Percentiles rank a stretch among this genome's conserved stretches.
Evolutionary conservation across 148 eudicot species (phyloP).

Genomic region (Persicaria tinctoria): DNA sequence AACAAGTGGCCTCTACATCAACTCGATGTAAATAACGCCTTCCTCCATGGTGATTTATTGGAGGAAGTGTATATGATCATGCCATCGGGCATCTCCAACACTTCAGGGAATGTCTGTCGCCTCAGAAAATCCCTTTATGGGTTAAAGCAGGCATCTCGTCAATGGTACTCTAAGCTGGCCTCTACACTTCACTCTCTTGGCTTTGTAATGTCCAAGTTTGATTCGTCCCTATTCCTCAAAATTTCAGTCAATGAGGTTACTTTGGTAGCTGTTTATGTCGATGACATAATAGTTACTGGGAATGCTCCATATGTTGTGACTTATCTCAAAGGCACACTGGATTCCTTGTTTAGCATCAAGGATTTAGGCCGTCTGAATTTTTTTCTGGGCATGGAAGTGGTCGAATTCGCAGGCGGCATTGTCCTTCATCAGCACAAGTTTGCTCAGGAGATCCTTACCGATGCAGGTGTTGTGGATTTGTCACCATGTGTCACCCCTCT

Average conservation of each 20-base stretch:
- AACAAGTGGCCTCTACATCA: not conserved
- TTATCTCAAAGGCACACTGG: not conserved
- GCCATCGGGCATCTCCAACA: not conserved
- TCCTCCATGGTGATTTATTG: not conserved
- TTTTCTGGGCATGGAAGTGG: not conserved
- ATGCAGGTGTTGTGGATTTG: no score
- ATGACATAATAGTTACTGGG: not conserved
- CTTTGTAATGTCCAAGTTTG: not conserved
- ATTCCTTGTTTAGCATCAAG: not conserved
- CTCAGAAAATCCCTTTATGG: not conserved
- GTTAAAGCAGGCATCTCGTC: not conserved
- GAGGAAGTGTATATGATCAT: not conserved
- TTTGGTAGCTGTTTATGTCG: not conserved
- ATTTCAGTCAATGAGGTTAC: no score
- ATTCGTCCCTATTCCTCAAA: not conserved
- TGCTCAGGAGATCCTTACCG: not conserved
- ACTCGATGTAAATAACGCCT: not conserved
- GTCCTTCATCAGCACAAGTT: no score
- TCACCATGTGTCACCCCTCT: not conserved
- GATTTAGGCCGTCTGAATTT: not conserved
- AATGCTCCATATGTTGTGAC: no score
- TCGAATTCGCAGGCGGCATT: fast-evolving
- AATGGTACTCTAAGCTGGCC: not conserved
- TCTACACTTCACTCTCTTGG: not conserved
- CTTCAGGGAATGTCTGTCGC: not conserved